Evolutionary conservation across 2,329 filamentous ascomycete species (phyloP).

Genomic region (Plenodomus tracheiphilus): DNA sequence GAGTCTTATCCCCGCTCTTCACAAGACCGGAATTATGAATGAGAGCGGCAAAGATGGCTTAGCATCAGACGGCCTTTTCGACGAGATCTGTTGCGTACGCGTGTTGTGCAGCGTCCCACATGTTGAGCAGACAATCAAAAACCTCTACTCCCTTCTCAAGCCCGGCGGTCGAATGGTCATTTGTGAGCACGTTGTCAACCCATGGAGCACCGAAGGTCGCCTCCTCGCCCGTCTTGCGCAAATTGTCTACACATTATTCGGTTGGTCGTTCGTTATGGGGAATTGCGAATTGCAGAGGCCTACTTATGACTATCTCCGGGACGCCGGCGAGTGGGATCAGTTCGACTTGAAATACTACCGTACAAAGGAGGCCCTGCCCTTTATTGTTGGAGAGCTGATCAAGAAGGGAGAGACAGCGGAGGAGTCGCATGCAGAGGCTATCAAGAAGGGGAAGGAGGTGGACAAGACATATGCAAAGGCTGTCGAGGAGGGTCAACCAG

Average conservation of each 20-base stretch:
- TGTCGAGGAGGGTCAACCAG: no score
- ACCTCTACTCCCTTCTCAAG: conserved; percentile 56
- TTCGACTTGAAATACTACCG: conserved; percentile 50
- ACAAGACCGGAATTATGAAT: conserved; percentile 47
- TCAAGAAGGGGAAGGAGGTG: no score
- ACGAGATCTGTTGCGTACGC: conserved; percentile 58
- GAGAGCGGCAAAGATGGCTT: conserved; percentile 21
- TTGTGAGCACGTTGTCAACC: conserved; percentile 60
- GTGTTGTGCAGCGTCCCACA: conserved; percentile 60
- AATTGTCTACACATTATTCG: conserved; percentile 48
- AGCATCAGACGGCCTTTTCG: conserved; percentile 50
- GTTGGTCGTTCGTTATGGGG: conserved; percentile 58
- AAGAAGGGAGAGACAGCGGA: conserved; percentile 30
- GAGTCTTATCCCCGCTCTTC: conserved; percentile 51
- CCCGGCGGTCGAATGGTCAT: conserved; percentile 60
- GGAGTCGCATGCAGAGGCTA: conserved; percentile 25
- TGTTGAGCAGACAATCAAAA: conserved; percentile 49
- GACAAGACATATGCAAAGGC: no score
- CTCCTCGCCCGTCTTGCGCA: conserved; percentile 52
- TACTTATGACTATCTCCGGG: conserved; percentile 50
- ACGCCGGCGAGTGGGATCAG: conserved; percentile 54
- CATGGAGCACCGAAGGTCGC: conserved; percentile 53
- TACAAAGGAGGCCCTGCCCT: conserved; percentile 34
- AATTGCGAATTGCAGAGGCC: conserved; percentile 56
- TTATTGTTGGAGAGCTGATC: conserved; percentile 43